A percentile compares a stretch with the other conserved stretches of the same genome.
These are phyloP conservation scores for Fusarium subtropicale DNA, from an alignment of 2,329 filamentous ascomycete genomes.

Conservation along the genomic window DNA sequence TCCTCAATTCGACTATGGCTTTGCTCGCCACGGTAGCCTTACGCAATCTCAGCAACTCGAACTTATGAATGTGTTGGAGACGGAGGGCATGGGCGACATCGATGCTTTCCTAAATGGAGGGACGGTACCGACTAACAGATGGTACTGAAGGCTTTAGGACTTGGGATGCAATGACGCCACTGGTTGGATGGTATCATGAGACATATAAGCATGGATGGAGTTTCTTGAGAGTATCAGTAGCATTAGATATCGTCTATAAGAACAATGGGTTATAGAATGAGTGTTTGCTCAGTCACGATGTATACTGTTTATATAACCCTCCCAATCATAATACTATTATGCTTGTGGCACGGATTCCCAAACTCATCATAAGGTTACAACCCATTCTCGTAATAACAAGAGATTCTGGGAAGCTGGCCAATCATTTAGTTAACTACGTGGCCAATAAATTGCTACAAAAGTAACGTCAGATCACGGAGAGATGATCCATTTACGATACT, in stretches of 20 bases:
- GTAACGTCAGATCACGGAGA: not conserved
- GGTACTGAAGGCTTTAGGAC: constrained; percentile 46
- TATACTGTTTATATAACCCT: constrained; percentile 11
- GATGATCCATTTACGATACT: not conserved
- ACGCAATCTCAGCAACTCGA: constrained; percentile 86
- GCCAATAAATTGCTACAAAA: constrained; percentile 1
- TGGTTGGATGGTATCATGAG: constrained; percentile 5
- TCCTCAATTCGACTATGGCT: constrained; percentile 51
- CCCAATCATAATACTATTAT: not conserved
- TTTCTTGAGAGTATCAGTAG: constrained; percentile 21
- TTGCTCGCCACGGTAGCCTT: constrained; percentile 73
- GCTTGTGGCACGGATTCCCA: not conserved
- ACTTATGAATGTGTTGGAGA: constrained; percentile 83
- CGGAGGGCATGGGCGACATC: constrained; percentile 71
- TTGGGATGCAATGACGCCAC: constrained; percentile 16
- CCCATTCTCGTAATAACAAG: not conserved
- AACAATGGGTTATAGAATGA: constrained; percentile 22
- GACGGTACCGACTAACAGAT: constrained; percentile 47
- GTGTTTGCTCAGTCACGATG: constrained; percentile 12
- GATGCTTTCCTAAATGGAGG: constrained; percentile 66
- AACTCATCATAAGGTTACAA: not conserved
- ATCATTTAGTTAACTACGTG: not conserved
- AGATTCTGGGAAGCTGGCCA: not conserved
- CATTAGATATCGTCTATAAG: constrained; percentile 34
- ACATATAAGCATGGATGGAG: constrained; percentile 24